Evolutionary conservation across 1,284 basidiomycete species (phyloP).

Genomic region (Cryptococcus jaspeensis): DNA sequence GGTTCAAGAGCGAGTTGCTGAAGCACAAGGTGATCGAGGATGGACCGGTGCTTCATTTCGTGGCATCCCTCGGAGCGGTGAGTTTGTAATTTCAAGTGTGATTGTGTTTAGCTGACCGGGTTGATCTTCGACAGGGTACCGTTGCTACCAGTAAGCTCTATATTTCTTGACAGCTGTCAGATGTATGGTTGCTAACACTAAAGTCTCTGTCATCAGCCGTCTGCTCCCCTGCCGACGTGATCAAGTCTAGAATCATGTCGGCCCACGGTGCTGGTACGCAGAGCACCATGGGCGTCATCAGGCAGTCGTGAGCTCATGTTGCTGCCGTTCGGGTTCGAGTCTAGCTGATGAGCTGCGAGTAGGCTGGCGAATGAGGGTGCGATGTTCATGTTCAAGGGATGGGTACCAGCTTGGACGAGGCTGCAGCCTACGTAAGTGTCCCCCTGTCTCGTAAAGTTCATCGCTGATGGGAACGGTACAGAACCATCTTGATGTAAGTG

Average conservation of each 20-base stretch:
- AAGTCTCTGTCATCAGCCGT: conserved; percentile 54
- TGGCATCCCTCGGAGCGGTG: conserved; percentile 79
- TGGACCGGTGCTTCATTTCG: conserved; percentile 76
- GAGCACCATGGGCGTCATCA: conserved; percentile 71
- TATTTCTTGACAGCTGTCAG: conserved; percentile 5
- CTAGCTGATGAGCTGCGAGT: background rate
- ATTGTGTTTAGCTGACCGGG: conserved; percentile 1
- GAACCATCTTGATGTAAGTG: conserved; percentile 38
- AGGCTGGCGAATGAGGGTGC: conserved; percentile 70
- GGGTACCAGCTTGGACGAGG: conserved; percentile 68
- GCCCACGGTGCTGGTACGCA: conserved; percentile 74
- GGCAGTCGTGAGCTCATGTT: conserved; percentile 54
- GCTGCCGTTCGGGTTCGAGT: background rate
- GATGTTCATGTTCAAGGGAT: conserved; percentile 88
- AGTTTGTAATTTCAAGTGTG: conserved; percentile 38
- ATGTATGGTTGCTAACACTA: background rate
- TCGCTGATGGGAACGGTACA: background rate
- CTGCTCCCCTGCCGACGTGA: conserved; percentile 88
- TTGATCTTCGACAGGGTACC: conserved; percentile 62
- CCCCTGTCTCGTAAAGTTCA: background rate
- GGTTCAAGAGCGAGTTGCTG: conserved; percentile 78
- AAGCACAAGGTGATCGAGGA: conserved; percentile 70
- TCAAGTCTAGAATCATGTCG: conserved; percentile 85
- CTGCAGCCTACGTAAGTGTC: conserved; percentile 77
- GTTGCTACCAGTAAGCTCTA: conserved; percentile 70